Conservation (phyloP, 2,329 filamentous ascomycete genomes). For the Bipolaris zeicola region DNA sequence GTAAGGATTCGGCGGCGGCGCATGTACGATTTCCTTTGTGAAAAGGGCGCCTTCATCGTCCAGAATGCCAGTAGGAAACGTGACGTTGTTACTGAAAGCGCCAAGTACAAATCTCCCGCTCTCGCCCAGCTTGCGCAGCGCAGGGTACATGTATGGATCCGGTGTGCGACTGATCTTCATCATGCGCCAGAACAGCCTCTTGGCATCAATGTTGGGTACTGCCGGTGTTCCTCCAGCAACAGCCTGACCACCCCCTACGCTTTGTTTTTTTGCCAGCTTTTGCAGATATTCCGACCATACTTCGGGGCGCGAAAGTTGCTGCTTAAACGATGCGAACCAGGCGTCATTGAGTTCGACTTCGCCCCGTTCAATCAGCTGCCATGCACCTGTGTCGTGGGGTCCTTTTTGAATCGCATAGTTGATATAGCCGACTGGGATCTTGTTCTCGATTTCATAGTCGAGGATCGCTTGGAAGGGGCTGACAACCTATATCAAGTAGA, state of each 20-base stretch:
- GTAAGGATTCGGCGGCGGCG: conserved; percentile 26
- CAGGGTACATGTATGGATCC: conserved; percentile 89
- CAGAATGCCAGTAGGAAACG: conserved; percentile 77
- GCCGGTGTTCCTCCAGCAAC: conserved; percentile 54
- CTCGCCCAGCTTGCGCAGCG: conserved; percentile 69
- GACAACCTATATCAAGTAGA: conserved; percentile 65
- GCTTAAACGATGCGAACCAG: conserved; percentile 78
- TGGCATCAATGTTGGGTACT: conserved; percentile 74
- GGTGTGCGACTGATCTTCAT: conserved; percentile 73
- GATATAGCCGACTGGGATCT: conserved; percentile 86
- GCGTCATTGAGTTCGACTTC: conserved; percentile 73
- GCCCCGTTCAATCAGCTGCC: conserved; percentile 87
- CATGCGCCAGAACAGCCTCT: conserved; percentile 88
- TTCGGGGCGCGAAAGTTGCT: conserved; percentile 69
- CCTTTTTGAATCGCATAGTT: conserved; percentile 86
- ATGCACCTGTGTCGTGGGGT: conserved; percentile 74
- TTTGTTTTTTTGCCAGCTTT: conserved; percentile 30
- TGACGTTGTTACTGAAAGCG: conserved; percentile 87
- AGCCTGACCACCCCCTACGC: conserved; percentile 39
- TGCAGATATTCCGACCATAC: conserved; percentile 70
- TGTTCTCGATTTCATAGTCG: conserved; percentile 78
- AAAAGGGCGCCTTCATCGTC: conserved; percentile 60
- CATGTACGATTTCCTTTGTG: conserved; percentile 42
- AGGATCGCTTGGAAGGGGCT: conserved; percentile 94
- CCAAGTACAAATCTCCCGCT: conserved; percentile 59